Evolutionary conservation across 2,329 filamentous ascomycete species (phyloP), one percentile per base, ranked within the genome.

Genomic region (Colletotrichum agaves): DNA sequence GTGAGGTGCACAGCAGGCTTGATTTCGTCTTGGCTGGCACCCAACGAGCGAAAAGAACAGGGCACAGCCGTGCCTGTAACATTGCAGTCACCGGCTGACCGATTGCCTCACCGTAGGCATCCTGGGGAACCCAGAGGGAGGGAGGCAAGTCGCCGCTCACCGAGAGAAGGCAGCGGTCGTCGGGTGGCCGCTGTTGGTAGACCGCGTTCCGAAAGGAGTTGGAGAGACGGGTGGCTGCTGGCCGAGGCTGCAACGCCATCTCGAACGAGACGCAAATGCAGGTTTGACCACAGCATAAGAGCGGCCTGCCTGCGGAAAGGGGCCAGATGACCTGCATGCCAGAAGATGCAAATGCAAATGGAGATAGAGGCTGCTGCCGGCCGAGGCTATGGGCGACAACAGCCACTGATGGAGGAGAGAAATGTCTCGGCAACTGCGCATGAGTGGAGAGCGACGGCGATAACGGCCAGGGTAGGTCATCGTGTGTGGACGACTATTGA

Each of bases 211-310:
- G 23, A 67, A 67, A 53, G 37, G 47, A 37, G 52, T 23, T 59
- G 46, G 39, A 55, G 61, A 59, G 52, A 64, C 53, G 61, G 61
- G n/a, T 53, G 17, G 37, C 61, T 55, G 47, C 64, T 59, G 60
- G 52, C 39, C 17, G 53, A 67, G 52, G 53, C 53, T 67, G 64
- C 64, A 63, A 64, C 15, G 33, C 17, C 31, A 33, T 46, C 61
- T 67, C 53, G 50, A 67, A 53, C 13, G 15, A 31, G 64, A 64
- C 44, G 17, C 46, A 64, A 17, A 64, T 47, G 60, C 64, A 64
- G 46, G 49, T 52, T 63, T 57, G 64, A 58, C 50, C 13, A 62
- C 39, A 27, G 58, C 27, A 44, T 49, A 15, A 49, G 23, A 41
- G 57, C 35, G 21, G 35, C 21, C 31, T 23, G 17, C 37, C n/a